Evolutionary conservation across 2,329 filamentous ascomycete species (phyloP), one percentile per base, ranked within the genome.

Genomic region (Septoria linicola): DNA sequence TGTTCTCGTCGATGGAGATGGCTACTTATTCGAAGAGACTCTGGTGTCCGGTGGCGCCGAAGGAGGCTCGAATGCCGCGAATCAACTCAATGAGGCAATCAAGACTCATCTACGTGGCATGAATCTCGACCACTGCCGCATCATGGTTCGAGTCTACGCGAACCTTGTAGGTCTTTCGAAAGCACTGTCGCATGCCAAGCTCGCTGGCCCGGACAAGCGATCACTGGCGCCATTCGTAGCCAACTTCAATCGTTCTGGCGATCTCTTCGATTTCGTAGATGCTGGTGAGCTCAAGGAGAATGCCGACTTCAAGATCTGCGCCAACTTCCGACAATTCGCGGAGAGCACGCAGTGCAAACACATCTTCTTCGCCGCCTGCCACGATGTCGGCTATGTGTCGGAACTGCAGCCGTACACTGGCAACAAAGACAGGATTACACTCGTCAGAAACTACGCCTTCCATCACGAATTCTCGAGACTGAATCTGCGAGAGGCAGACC

Each of bases 361-460:
- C 62, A 81, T 86, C 30, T 80, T 80, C 61, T 80, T 83, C 51
- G 83, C 80, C 4, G 81, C 77, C 32, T 85, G 82, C 59, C 81
- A 84, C 58, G 80, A 85, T 58, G 72, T 72, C 19, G 76, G 77
- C 43, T 83, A 84, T 62, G 67, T 82, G 39, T 75, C 78, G 6
- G 73, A 82, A 41, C 69, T 85, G 20, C 77, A 73, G 4, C 77
- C 78, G 6, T 78, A 79, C 59, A 70, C 68, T 36, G 76, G 75
- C 36, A 72, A 74, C 51, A 40, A 34, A 41, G 72, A 79, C 19
- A 56, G 63, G 1, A 75, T 84, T 52, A 83, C 80, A 0, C 75
- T 84, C 8, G 64, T 84, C 36, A 74, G 74, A 51, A 74, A 73
- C n/a, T 66, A 76, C 19, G 68, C 69, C 2, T 79, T 80, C 54